Evolutionary conservation across 2,329 filamentous ascomycete species (phyloP).

Genomic region (Dactylellina parvicollis): DNA sequence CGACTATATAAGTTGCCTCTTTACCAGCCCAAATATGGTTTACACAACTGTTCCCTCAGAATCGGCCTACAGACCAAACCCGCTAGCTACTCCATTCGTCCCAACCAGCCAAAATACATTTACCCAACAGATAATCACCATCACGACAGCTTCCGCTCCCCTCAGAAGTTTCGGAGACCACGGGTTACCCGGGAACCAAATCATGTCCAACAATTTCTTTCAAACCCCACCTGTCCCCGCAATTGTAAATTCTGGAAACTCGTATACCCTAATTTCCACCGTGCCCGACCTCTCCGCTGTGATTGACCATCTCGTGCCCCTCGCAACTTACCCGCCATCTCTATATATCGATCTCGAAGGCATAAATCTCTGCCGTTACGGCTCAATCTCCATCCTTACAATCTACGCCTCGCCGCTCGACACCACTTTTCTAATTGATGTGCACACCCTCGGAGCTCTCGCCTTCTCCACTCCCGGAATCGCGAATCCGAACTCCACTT

Average conservation of each 20-base stretch:
- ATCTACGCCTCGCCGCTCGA: constrained; percentile 60
- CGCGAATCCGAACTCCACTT: constrained; percentile 39
- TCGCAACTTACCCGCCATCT: constrained; percentile 59
- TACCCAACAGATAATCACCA: neutral
- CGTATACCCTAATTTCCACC: constrained; percentile 38
- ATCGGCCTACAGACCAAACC: neutral
- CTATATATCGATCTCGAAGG: constrained; percentile 67
- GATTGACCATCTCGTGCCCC: constrained; percentile 50
- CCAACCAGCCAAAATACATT: neutral
- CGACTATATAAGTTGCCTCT: too few species aligned
- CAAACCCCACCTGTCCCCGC: neutral
- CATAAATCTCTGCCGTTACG: constrained; percentile 62
- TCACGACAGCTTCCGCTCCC: too few species aligned
- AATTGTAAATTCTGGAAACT: neutral
- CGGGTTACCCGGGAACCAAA: neutral
- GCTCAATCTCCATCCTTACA: constrained; percentile 64
- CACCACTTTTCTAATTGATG: constrained; percentile 64
- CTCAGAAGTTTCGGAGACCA: too few species aligned
- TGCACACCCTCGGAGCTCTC: constrained; percentile 60
- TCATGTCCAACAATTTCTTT: neutral
- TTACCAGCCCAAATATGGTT: too few species aligned
- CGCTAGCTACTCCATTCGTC: neutral
- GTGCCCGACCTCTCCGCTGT: constrained; percentile 9
- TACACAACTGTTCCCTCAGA: neutral
- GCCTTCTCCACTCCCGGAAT: constrained; percentile 62